Evolutionary conservation across 2,329 filamentous ascomycete genomes (phyloP).

Genomic region (Pseudogymnoascus destructans): DNA sequence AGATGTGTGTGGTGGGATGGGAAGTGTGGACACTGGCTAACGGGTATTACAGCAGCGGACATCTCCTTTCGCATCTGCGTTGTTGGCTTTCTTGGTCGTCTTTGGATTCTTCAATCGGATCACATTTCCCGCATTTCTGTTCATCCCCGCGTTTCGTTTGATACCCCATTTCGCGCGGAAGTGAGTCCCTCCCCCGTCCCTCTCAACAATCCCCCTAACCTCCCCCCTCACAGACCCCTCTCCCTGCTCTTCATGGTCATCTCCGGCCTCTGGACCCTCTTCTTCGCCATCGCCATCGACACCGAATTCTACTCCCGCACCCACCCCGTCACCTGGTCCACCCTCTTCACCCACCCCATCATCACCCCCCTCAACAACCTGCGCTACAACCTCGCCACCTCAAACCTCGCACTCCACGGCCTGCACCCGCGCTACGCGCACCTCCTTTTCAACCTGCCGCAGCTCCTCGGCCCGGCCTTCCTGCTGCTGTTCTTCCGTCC

Average conservation of each 20-base stretch:
- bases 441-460: slow-evolving; percentile 54
- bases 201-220: slow-evolving; percentile 12
- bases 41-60: slow-evolving; percentile 46
- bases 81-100: slow-evolving; percentile 69
- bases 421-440: slow-evolving; percentile 72
- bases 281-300: slow-evolving; percentile 67
- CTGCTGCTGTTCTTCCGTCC: slow-evolving; percentile 45
- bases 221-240: slow-evolving; percentile 33
- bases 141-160: slow-evolving; percentile 71
- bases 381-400: slow-evolving; percentile 55
- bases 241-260: slow-evolving; percentile 50
- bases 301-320: slow-evolving; percentile 63
- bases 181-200: slow-evolving; percentile 34
- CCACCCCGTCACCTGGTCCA: slow-evolving; percentile 49
- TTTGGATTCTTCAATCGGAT: slow-evolving; percentile 93
- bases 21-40: background rate
- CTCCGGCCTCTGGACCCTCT: slow-evolving; percentile 53
- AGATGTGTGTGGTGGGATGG: background rate
- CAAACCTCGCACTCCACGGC: slow-evolving; percentile 63
- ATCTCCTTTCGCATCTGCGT: slow-evolving; percentile 59
- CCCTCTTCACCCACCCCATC: slow-evolving; percentile 50
- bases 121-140: slow-evolving; percentile 85
- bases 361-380: slow-evolving; percentile 71
- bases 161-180: slow-evolving; percentile 75
- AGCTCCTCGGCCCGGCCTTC: slow-evolving; percentile 58